Evolutionary conservation across 176 grass and related monocot species (phyloP).

Genomic region (Areca catechu): DNA sequence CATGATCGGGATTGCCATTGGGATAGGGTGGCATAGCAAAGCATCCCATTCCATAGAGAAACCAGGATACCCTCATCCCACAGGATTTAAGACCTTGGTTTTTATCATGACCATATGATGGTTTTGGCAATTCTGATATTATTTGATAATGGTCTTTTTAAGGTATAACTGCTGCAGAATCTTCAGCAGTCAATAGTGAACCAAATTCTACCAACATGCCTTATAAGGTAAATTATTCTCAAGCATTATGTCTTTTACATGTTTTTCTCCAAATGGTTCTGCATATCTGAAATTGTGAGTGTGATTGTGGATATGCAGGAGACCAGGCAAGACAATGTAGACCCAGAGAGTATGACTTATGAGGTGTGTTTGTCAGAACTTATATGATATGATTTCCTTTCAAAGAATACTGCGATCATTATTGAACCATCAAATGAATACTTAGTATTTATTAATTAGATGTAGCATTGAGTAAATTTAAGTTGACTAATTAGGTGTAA

Average conservation of each 20-base stretch:
- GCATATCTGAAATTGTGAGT: conserved; percentile 5
- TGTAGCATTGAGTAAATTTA: too few relatives aligned
- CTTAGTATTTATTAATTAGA: too few relatives aligned
- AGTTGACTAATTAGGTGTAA: too few relatives aligned
- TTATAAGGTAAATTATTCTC: conserved; percentile 38
- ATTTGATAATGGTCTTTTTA: conserved; percentile 8
- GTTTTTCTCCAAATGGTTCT: neutral
- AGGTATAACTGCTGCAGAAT: conserved; percentile 28
- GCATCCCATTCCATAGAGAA: too few relatives aligned
- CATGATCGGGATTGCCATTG: too few relatives aligned
- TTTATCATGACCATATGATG: too few relatives aligned
- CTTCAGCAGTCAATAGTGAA: conserved; percentile 40
- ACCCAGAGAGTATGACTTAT: conserved; percentile 85
- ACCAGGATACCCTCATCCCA: too few relatives aligned
- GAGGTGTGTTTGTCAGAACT: conserved; percentile 42
- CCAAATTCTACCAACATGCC: conserved; percentile 13
- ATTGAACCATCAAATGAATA: too few relatives aligned
- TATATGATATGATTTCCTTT: neutral
- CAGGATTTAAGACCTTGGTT: too few relatives aligned
- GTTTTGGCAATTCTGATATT: conserved; percentile 4
- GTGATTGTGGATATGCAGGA: conserved; percentile 22
- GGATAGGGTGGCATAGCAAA: too few relatives aligned
- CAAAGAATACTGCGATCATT: neutral
- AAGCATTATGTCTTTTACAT: neutral
- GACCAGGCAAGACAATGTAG: conserved; percentile 34